Conservation (phyloP, 192 early-diverging fungal species). For the Coemansia sp. region DNA sequence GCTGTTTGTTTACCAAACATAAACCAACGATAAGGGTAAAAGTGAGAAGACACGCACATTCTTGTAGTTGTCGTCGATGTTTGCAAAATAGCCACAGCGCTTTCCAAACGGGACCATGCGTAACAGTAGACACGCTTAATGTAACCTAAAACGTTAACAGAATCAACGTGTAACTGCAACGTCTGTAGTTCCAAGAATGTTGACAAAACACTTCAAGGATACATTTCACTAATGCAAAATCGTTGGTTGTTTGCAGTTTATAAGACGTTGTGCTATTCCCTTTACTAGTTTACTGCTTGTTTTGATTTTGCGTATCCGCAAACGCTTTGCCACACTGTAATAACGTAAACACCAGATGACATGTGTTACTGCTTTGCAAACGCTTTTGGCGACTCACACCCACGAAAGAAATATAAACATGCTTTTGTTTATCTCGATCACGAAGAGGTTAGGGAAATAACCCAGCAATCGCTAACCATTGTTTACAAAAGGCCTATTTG, state of each 20-base stretch:
- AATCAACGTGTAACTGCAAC: conserved; percentile 2
- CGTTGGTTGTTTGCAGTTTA: background rate
- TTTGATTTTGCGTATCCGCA: background rate
- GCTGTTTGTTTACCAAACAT: conserved; percentile 2
- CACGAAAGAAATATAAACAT: background rate
- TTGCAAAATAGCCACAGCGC: background rate
- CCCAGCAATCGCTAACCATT: no score
- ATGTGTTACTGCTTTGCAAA: conserved; percentile 4
- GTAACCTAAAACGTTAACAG: conserved; percentile 10
- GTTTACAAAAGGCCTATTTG: no score
- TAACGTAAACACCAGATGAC: background rate
- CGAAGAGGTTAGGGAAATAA: background rate
- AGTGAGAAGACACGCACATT: background rate
- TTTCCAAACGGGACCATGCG: background rate
- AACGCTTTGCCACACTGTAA: background rate
- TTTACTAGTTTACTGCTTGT: conserved; percentile 7
- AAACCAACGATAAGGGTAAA: background rate
- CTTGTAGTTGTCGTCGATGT: background rate
- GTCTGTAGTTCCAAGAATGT: background rate
- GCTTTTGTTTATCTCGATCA: background rate
- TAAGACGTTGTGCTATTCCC: background rate
- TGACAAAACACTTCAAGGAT: background rate
- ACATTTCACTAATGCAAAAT: background rate
- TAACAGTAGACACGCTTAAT: background rate
- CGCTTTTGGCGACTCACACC: background rate